Conservation (phyloP, 164 flowering plant species). For the Echeveria elegans region DNA sequence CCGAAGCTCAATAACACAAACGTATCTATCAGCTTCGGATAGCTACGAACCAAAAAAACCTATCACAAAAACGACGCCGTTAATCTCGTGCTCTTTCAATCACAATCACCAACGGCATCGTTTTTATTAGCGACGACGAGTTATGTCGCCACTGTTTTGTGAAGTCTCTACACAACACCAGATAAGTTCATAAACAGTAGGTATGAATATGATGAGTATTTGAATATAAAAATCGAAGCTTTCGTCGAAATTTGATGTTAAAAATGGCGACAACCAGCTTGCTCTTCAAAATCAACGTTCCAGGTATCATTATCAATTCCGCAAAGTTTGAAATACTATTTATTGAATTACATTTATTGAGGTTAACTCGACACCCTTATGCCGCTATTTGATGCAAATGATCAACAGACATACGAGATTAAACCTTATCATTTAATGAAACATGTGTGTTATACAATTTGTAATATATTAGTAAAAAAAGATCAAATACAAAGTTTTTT, state of each 20-base stretch:
- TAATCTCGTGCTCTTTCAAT: constrained; percentile 1
- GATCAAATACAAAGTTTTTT: no score
- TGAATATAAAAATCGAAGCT: neutral
- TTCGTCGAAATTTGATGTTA: neutral
- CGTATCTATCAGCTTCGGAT: constrained; percentile 4
- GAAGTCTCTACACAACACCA: neutral
- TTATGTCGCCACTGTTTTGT: no score
- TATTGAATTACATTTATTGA: no score
- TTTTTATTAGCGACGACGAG: no score
- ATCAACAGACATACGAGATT: no score
- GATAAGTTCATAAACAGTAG: neutral
- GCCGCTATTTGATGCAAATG: no score
- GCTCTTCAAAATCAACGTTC: constrained; percentile 9
- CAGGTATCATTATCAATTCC: neutral
- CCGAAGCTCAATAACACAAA: neutral
- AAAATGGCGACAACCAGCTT: constrained; percentile 1
- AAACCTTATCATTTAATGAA: no score
- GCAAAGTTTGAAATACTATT: no score
- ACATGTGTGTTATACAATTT: no score
- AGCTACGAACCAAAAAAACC: neutral
- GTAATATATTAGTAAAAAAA: no score
- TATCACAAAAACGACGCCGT: neutral
- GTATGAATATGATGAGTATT: neutral
- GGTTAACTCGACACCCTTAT: no score
- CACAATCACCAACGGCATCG: no score